These are phyloP conservation scores for Cyclospora cayetanensis DNA, from an alignment of 169 alveolate species.

Conservation along the genomic window DNA sequence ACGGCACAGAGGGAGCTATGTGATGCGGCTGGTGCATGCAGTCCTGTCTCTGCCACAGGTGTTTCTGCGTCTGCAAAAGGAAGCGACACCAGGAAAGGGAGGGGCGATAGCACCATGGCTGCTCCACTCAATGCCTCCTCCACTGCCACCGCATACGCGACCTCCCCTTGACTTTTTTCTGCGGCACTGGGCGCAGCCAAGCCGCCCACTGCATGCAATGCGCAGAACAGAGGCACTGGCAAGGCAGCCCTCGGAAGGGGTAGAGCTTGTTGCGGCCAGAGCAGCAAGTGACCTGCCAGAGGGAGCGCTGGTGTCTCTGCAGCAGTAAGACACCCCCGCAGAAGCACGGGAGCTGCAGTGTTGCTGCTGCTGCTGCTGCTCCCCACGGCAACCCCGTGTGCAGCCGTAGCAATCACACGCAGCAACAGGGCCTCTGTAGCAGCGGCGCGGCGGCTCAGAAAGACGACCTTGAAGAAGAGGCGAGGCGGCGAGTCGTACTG, in stretches of 20 bases:
- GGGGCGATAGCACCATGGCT: constrained; percentile 21
- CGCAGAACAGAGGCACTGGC: constrained; percentile 22
- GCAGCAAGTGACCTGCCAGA: neutral
- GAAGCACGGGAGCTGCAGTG: neutral
- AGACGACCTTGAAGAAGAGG: constrained; percentile 12
- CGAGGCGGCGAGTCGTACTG: neutral
- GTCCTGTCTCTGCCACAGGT: neutral
- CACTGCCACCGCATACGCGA: neutral
- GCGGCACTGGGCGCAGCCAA: neutral
- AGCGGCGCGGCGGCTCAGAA: neutral
- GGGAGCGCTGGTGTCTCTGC: neutral
- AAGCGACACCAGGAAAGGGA: neutral
- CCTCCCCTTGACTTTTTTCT: neutral
- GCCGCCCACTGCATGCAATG: constrained; percentile 22
- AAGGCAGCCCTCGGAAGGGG: neutral
- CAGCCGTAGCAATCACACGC: neutral
- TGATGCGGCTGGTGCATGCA: neutral
- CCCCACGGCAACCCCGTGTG: too few relatives aligned
- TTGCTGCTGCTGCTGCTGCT: neutral
- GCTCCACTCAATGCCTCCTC: neutral
- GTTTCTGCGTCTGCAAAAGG: neutral
- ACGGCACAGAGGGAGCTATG: neutral
- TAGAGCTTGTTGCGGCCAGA: constrained; percentile 20
- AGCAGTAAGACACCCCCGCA: neutral
- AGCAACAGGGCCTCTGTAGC: neutral